phyloP scores from a whole-genome alignment of 2,329 filamentous ascomycete genomes.

The Apiospora marii region DNA sequence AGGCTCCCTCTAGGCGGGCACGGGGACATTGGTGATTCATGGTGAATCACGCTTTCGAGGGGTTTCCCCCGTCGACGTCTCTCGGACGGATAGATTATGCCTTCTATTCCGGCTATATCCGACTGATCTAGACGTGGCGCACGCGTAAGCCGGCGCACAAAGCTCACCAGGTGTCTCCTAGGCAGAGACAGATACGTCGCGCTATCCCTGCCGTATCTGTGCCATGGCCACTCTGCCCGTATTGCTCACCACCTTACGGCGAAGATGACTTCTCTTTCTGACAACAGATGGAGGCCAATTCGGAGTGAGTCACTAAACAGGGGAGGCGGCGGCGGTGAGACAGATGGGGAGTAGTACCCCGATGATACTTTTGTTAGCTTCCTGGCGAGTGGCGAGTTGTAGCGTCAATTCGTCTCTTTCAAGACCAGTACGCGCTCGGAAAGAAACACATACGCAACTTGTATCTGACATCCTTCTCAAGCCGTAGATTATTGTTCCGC shows the following conservation, averaged over 20 bases:
- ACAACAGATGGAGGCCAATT: background rate
- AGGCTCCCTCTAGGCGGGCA: background rate
- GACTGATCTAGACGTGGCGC: background rate
- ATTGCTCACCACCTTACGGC: background rate
- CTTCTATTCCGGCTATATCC: background rate
- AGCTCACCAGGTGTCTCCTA: background rate
- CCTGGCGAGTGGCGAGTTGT: background rate
- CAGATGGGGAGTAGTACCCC: background rate
- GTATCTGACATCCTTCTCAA: too few species aligned
- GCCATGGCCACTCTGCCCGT: background rate
- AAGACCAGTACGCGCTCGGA: background rate
- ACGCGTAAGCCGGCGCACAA: background rate
- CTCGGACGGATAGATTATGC: background rate
- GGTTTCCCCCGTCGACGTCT: background rate
- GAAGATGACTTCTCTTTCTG: background rate
- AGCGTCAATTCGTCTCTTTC: background rate
- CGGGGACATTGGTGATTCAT: background rate
- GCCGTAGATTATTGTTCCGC: too few species aligned
- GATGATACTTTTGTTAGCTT: background rate
- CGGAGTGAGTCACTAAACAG: background rate
- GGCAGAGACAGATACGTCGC: background rate
- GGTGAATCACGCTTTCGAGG: background rate
- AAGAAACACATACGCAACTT: too few species aligned
- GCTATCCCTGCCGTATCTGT: background rate
- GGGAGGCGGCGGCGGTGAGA: background rate